These are phyloP conservation scores for Pythium sukuiense DNA, from an alignment of 352 stramenopile species.

Conservation along the genomic window DNA sequence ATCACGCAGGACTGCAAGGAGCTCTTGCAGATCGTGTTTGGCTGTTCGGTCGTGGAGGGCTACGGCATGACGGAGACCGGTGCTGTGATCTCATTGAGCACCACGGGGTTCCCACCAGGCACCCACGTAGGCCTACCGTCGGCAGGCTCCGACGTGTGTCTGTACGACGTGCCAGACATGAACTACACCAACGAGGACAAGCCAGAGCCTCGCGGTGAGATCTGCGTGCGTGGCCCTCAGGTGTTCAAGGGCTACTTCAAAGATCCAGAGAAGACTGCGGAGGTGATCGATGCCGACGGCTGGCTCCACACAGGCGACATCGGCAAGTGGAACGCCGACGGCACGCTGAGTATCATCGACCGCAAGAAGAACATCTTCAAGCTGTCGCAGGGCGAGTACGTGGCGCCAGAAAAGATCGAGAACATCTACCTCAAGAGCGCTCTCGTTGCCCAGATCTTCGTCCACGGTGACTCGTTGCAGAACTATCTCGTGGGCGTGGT, in stretches of 20 bases:
- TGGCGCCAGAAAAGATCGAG: no score
- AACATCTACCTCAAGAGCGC: slow-evolving; percentile 59
- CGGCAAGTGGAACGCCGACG: no score
- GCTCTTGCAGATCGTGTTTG: slow-evolving; percentile 92
- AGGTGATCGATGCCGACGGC: slow-evolving; percentile 72
- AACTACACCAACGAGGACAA: slow-evolving; percentile 85
- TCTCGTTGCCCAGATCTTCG: slow-evolving; percentile 92
- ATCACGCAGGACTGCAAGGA: slow-evolving; percentile 89
- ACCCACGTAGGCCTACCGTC: slow-evolving; percentile 90
- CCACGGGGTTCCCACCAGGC: slow-evolving; percentile 37
- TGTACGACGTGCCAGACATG: slow-evolving; percentile 96
- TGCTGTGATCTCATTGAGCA: slow-evolving; percentile 72
- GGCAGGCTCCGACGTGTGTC: slow-evolving; percentile 83
- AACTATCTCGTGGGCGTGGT: slow-evolving; percentile 90
- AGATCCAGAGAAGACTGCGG: slow-evolving; percentile 84
- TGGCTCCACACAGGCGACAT: no score
- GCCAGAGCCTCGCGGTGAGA: slow-evolving; percentile 42
- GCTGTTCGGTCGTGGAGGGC: slow-evolving; percentile 87
- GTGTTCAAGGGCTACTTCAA: slow-evolving; percentile 93
- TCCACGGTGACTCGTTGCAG: slow-evolving; percentile 94
- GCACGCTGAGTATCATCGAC: no score
- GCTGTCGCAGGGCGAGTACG: no score
- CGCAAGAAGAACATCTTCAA: no score
- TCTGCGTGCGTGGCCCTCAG: slow-evolving; percentile 56
- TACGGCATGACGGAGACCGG: slow-evolving; percentile 96